Evolutionary conservation across 768 basidiomycete genomes (phyloP).

Genomic region (Termitomyces sp.): DNA sequence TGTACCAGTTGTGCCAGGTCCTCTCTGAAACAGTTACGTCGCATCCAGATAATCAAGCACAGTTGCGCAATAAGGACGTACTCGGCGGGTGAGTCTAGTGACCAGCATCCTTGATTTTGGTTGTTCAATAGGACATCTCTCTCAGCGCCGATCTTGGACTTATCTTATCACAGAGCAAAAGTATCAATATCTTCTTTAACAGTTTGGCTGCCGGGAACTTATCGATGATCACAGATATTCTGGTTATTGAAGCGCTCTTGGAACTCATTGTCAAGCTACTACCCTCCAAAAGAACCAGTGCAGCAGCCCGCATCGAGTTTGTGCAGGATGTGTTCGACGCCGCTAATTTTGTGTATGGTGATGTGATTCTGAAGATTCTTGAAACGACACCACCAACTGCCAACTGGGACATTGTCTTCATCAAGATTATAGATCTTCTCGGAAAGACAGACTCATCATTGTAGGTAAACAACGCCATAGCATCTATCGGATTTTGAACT

Average conservation of each 20-base stretch:
- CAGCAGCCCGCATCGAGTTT: conserved; percentile 42
- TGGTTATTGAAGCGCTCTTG: conserved; percentile 56
- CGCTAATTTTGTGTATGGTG: conserved; percentile 33
- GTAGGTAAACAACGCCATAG: conserved; percentile 34
- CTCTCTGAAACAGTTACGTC: conserved; percentile 46
- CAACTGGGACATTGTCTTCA: conserved; percentile 55
- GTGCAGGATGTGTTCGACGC: conserved; percentile 51
- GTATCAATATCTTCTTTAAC: conserved; percentile 24
- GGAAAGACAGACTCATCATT: conserved; percentile 44
- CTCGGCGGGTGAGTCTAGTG: conserved; percentile 47
- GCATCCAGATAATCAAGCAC: conserved; percentile 41
- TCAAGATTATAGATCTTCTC: conserved; percentile 46
- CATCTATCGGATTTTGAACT: conserved; percentile 1
- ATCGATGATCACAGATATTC: conserved; percentile 36
- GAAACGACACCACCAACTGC: conserved; percentile 37
- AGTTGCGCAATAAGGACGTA: conserved; percentile 40
- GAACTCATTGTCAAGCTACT: conserved; percentile 56
- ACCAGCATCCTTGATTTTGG: neutral
- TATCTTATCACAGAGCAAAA: conserved; percentile 46
- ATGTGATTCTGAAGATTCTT: conserved; percentile 39
- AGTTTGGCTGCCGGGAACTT: neutral
- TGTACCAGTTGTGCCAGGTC: conserved; percentile 48
- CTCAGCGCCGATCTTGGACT: conserved; percentile 37
- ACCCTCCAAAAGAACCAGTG: conserved; percentile 36
- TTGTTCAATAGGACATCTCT: neutral